Percentiles rank a stretch among this genome's conserved stretches.
These are phyloP conservation scores for Tylopilus balloui DNA, from an alignment of 768 basidiomycete genomes.

Conservation along the genomic window DNA sequence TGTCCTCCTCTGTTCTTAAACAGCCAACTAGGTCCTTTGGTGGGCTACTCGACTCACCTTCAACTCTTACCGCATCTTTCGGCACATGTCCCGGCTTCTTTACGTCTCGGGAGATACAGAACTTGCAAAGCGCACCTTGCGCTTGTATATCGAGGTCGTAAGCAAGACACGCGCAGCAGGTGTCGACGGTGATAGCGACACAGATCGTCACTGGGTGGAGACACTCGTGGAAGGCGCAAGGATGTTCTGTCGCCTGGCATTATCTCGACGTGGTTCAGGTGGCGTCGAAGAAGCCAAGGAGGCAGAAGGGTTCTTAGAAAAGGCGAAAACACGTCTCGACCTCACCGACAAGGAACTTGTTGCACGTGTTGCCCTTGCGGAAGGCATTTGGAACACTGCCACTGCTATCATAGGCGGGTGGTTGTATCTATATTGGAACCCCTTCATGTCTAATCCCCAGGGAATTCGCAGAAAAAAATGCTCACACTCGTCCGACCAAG, in stretches of 20 bases:
- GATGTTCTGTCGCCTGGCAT: conserved; percentile 60
- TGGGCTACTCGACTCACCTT: conserved; percentile 94
- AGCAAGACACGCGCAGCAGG: conserved; percentile 66
- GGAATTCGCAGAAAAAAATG: conserved; percentile 54
- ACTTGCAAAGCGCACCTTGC: conserved; percentile 70
- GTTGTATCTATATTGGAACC: not conserved
- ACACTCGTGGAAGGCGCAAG: conserved; percentile 73
- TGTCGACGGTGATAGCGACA: conserved; percentile 51
- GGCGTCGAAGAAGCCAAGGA: conserved; percentile 58
- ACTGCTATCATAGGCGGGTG: conserved; percentile 63
- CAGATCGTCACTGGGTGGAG: conserved; percentile 68
- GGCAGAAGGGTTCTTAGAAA: conserved; percentile 55
- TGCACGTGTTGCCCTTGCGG: conserved; percentile 59
- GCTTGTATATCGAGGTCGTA: conserved; percentile 80
- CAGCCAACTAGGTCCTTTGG: conserved; percentile 67
- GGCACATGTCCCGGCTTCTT: conserved; percentile 77
- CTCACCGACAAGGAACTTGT: conserved; percentile 45
- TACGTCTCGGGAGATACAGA: conserved; percentile 54
- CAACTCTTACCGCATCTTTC: conserved; percentile 80
- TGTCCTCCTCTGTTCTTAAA: not conserved
- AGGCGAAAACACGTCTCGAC: conserved; percentile 54
- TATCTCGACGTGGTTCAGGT: conserved; percentile 33
- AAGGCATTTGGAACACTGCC: conserved; percentile 70
- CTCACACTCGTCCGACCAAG: conserved; percentile 51
- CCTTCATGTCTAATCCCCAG: not conserved